Base-by-base conservation (phyloP, 1,284 basidiomycete genomes). In the Ganoderma lucidum region DNA sequence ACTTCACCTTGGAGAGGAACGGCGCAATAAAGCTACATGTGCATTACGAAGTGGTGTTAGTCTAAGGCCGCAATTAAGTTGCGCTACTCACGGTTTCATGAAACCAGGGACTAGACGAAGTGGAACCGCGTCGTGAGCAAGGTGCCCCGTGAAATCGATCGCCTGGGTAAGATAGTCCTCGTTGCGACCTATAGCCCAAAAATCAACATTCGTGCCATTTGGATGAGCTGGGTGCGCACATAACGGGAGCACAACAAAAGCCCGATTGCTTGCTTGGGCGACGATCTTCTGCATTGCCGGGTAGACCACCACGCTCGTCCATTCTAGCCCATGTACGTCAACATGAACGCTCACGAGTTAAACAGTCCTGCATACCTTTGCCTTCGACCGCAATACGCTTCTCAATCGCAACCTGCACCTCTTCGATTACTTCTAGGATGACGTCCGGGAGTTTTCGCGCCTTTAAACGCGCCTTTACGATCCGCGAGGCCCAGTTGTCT, bases 201-300 rank as follows among this genome's bases (percentile, higher is more conserved):
- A 2, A 28, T 30, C 15, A 53, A 30, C 0, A 5, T 2, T 53
- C 28, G 51, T 28, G 4, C 10, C 9, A 12, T 15, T 53, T 2
- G 17, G 45, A 44, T 28, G 5, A 15, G 28, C 10, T 14, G 12
- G 0, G 63, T 44, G 79, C 85, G 85, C 10, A 83, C 67, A 23
- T 23, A 67, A n/a, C 5, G 82, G 82, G 8, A 78, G 65, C 1
- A 85, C 85, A 66, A 87, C 81, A 64, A 87, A 84, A 4, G 83
- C 81, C 48, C 85, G 80, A 71, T 85, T 86, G 69, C 80, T 84
- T 28, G 66, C 59, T 5, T 69, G 53, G 15, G 64, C 67, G 37
- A 70, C 58, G 39, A 72, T 69, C 42, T 70, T 44, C 58, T 60
- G 66, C 32, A 65, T 45, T 0, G 67, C 45, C 2, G 45, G 28